phyloP scores from a whole-genome alignment of 345 rosid species.

The Boechera stricta region DNA sequence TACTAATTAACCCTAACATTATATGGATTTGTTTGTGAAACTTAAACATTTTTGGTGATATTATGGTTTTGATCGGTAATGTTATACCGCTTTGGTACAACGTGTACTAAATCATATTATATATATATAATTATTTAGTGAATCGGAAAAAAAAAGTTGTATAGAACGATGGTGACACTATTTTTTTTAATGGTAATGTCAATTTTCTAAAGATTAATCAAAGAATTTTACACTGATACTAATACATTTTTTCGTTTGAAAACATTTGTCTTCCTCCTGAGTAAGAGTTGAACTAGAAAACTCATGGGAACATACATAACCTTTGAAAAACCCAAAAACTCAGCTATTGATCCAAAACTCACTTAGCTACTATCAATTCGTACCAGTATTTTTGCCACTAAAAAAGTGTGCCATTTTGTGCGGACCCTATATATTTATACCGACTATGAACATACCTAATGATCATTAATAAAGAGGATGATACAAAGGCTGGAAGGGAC shows the following conservation, averaged over 20 bases:
- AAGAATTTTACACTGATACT: neutral
- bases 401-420: neutral
- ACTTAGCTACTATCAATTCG: neutral
- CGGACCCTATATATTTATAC: slow-evolving; percentile 14
- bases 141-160: too few species aligned
- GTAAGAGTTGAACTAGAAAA: neutral
- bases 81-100: too few species aligned
- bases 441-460: slow-evolving; percentile 18
- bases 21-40: neutral
- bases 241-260: neutral
- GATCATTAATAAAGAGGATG: slow-evolving; percentile 27
- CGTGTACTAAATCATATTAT: neutral
- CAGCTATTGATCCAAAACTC: neutral
- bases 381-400: neutral
- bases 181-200: too few species aligned
- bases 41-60: neutral
- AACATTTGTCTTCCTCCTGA: neutral
- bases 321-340: neutral
- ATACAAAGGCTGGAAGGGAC: slow-evolving; percentile 25
- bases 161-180: neutral
- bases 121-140: neutral
- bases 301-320: neutral
- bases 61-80: neutral
- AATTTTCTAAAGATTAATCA: neutral
- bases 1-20: neutral